Conservation (phyloP, 2,329 filamentous ascomycete species). For the Paecilomyces variotii region DNA sequence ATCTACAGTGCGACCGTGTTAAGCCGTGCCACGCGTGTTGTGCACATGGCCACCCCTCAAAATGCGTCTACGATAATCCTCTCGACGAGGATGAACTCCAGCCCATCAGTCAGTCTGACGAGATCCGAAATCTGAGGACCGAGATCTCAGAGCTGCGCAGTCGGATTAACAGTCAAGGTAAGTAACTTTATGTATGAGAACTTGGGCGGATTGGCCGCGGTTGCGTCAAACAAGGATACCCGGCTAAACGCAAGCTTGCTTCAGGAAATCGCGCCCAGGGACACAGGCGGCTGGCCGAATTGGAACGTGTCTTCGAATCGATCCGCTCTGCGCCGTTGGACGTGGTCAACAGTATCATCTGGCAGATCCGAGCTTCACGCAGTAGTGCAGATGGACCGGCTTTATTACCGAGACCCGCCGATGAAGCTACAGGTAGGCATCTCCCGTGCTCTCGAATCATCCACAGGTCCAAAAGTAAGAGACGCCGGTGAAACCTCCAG, state of each 20-base stretch:
- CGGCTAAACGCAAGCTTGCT: neutral
- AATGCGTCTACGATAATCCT: slow-evolving; percentile 27
- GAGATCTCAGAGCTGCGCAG: slow-evolving; percentile 25
- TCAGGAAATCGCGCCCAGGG: slow-evolving; percentile 11
- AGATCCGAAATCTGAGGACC: slow-evolving; percentile 26
- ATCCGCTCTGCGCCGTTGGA: slow-evolving; percentile 25
- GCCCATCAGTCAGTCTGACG: slow-evolving; percentile 29
- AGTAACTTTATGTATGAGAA: neutral
- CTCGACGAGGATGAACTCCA: slow-evolving; percentile 23
- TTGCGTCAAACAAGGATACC: neutral
- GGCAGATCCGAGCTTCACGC: slow-evolving; percentile 18
- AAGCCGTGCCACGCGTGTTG: slow-evolving; percentile 33
- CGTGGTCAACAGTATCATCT: slow-evolving; percentile 24
- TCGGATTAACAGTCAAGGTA: slow-evolving; percentile 21
- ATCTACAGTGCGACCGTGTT: slow-evolving; percentile 28
- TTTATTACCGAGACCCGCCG: slow-evolving; percentile 12
- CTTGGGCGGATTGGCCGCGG: neutral
- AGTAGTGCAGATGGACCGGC: slow-evolving; percentile 11
- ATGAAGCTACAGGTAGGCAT: neutral
- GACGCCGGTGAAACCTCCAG: neutral
- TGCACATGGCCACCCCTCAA: slow-evolving; percentile 31
- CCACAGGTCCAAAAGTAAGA: neutral
- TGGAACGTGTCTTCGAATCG: slow-evolving; percentile 25
- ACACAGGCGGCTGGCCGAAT: slow-evolving; percentile 19
- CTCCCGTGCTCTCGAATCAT: neutral